phyloP scores from a whole-genome alignment of 2,329 filamentous ascomycete genomes.

The Fusarium nurragi region DNA sequence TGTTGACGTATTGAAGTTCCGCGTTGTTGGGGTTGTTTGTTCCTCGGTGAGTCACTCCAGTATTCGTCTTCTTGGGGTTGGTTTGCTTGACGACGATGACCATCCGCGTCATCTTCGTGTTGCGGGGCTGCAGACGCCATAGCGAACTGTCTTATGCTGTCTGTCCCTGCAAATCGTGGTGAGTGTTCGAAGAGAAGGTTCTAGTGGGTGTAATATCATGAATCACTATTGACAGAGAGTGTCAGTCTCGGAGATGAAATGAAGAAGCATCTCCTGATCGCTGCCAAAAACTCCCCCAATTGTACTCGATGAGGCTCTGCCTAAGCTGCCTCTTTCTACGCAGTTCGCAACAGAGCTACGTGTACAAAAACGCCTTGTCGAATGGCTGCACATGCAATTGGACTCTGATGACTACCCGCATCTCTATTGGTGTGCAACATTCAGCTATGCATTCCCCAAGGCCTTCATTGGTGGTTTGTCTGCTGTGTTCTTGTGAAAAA shows the following conservation, averaged over 20 bases:
- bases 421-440: neutral
- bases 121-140: slow-evolving; percentile 19
- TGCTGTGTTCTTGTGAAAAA: neutral
- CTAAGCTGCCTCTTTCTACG: neutral
- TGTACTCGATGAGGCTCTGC: slow-evolving; percentile 16
- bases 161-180: no score
- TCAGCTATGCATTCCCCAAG: neutral
- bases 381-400: neutral
- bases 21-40: neutral
- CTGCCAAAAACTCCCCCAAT: neutral
- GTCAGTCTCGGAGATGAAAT: neutral
- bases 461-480: neutral
- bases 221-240: neutral
- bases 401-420: neutral
- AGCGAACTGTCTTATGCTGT: neutral
- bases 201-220: neutral
- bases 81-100: neutral
- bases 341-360: slow-evolving; percentile 16
- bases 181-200: neutral
- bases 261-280: neutral
- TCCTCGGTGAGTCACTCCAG: neutral
- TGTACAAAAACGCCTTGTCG: slow-evolving; percentile 14
- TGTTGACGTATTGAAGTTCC: neutral
- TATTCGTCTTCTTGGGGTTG: neutral
- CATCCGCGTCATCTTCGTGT: neutral